phyloP scores from a whole-genome alignment of 73 alveolate species.

The Uronychia binucleata region DNA sequence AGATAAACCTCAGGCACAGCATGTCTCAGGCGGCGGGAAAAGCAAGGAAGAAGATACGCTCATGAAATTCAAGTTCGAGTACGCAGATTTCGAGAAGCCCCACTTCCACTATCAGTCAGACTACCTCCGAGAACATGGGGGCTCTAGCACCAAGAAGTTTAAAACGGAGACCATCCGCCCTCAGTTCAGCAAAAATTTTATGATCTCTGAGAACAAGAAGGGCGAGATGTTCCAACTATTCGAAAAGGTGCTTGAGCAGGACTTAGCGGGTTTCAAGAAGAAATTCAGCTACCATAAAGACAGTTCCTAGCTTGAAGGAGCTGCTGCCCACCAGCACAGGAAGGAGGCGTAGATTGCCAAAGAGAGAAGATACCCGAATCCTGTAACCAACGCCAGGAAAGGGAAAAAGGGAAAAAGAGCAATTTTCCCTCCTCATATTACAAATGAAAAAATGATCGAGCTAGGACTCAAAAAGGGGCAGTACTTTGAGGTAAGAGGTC shows the following conservation, averaged over 20 bases:
- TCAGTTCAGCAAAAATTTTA: background rate
- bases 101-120: background rate
- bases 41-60: background rate
- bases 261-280: background rate
- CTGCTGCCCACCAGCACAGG: background rate
- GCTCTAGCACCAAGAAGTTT: background rate
- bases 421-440: conserved; percentile 15
- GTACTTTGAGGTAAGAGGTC: conserved; percentile 16
- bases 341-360: background rate
- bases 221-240: background rate
- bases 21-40: background rate
- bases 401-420: conserved; percentile 7
- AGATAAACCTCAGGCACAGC: background rate
- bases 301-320: background rate
- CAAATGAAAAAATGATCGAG: conserved; percentile 2
- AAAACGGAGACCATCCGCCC: background rate
- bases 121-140: background rate
- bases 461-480: conserved; percentile 11
- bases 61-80: background rate
- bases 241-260: background rate
- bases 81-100: conserved; percentile 1
- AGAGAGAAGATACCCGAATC: background rate
- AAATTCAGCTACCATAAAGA: background rate
- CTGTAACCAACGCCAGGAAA: background rate
- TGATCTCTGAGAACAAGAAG: background rate